Percentiles rank a stretch among this genome's conserved stretches.
Evolutionary conservation across 2,329 filamentous ascomycete species (phyloP).

Genomic region (Penicillium sp.): DNA sequence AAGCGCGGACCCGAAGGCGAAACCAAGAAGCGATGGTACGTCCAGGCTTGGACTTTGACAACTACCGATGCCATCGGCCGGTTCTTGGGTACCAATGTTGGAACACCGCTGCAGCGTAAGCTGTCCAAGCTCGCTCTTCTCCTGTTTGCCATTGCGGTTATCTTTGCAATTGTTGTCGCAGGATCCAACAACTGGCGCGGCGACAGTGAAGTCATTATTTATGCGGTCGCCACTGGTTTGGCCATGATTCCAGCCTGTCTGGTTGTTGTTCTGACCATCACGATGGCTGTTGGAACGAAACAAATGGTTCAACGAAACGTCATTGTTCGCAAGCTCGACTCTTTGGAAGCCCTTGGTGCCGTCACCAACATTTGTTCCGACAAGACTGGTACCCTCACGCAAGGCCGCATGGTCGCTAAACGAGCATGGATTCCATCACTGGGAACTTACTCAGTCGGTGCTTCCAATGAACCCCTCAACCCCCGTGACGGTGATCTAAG

Average conservation of each 20-base stretch:
- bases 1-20: conserved; percentile 53
- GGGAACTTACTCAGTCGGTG: conserved; percentile 60
- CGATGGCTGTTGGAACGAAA: conserved; percentile 64
- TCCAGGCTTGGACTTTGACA: conserved; percentile 55
- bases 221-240: conserved; percentile 61
- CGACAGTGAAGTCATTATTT: conserved; percentile 63
- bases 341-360: conserved; percentile 62
- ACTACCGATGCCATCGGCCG: conserved; percentile 59
- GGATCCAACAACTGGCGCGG: conserved; percentile 62
- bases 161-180: conserved; percentile 70
- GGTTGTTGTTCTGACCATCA: conserved; percentile 68
- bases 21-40: conserved; percentile 56
- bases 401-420: conserved; percentile 65
- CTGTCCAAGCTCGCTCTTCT: conserved; percentile 67
- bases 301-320: conserved; percentile 59
- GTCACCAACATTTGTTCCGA: conserved; percentile 62
- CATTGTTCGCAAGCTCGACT: conserved; percentile 59
- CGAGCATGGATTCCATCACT: conserved; percentile 60
- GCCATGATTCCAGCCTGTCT: conserved; percentile 65
- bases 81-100: conserved; percentile 68
- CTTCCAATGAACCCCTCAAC: conserved; percentile 58
- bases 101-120: conserved; percentile 69
- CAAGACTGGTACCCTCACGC: conserved; percentile 63
- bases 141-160: conserved; percentile 66
- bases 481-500: conserved; percentile 54